phyloP scores from a whole-genome alignment of 2,329 filamentous ascomycete genomes.

The Nigrospora sphaerica region DNA sequence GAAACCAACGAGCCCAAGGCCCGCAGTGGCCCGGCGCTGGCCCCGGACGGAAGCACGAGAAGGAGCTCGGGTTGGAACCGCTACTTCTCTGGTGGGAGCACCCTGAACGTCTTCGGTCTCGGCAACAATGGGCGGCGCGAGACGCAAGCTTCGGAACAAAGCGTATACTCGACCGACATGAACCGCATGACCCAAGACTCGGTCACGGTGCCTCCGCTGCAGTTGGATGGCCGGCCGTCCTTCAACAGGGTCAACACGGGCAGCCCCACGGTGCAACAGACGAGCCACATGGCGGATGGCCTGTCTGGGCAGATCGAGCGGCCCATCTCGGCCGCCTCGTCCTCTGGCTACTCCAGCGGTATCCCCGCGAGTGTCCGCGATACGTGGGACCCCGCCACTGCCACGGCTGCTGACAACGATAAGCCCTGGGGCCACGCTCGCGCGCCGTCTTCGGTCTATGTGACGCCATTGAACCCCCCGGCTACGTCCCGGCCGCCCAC shows the following conservation, averaged over 20 bases:
- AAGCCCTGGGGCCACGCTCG: slow-evolving; percentile 43
- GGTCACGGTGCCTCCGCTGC: slow-evolving; percentile 62
- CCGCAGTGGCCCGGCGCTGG: slow-evolving; percentile 24
- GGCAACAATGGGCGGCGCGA: slow-evolving; percentile 37
- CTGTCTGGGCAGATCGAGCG: slow-evolving; percentile 57
- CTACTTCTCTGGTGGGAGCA: slow-evolving; percentile 70
- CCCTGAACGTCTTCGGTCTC: slow-evolving; percentile 58
- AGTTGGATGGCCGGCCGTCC: slow-evolving; percentile 54
- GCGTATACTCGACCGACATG: slow-evolving; percentile 48
- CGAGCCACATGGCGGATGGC: slow-evolving; percentile 45
- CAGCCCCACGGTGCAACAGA: slow-evolving; percentile 61
- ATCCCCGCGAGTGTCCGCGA: slow-evolving; percentile 58
- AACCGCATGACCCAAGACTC: slow-evolving; percentile 56
- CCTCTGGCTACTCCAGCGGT: slow-evolving; percentile 55
- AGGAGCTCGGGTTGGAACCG: slow-evolving; percentile 70
- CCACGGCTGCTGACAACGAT: slow-evolving; percentile 14
- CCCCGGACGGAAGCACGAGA: slow-evolving; percentile 36
- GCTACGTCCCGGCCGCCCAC: slow-evolving; percentile 32
- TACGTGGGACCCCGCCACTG: slow-evolving; percentile 42
- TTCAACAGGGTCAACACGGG: slow-evolving; percentile 61
- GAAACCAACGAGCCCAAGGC: slow-evolving; percentile 19
- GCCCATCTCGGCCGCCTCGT: slow-evolving; percentile 41
- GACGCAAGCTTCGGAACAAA: slow-evolving; percentile 47
- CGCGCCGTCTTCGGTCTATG: slow-evolving; percentile 25
- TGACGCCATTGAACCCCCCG: slow-evolving; percentile 39